Conservation (phyloP, 305 asterid species). For the Lippia alba region DNA sequence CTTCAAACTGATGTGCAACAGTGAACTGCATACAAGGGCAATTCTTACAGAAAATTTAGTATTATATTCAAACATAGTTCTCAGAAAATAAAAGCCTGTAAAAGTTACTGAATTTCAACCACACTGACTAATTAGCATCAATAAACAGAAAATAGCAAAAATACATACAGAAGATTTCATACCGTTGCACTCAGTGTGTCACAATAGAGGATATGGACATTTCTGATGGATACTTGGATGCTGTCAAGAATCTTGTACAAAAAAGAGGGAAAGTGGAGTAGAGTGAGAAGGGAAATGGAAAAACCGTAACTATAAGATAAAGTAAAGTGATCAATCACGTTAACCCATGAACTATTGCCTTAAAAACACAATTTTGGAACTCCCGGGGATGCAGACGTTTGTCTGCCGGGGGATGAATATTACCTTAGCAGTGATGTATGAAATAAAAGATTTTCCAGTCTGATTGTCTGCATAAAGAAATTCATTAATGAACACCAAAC, state of each 20-base stretch:
- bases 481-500: slow-evolving; percentile 26
- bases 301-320: slow-evolving; percentile 12
- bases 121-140: slow-evolving; percentile 23
- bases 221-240: slow-evolving; percentile 90
- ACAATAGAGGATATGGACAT: slow-evolving; percentile 73
- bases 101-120: slow-evolving; percentile 12
- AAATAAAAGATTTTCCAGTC: slow-evolving; percentile 86
- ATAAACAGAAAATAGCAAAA: slow-evolving; percentile 27
- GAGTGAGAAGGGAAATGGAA: slow-evolving; percentile 30
- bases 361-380: neutral
- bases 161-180: slow-evolving; percentile 37
- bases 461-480: slow-evolving; percentile 72
- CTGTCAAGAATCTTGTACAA: slow-evolving; percentile 81
- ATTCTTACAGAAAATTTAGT: slow-evolving; percentile 3
- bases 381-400: neutral
- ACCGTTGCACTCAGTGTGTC: slow-evolving; percentile 66
- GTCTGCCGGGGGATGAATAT: slow-evolving; percentile 35
- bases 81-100: neutral
- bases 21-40: slow-evolving; percentile 14
- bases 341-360: slow-evolving; percentile 2
- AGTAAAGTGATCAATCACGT: slow-evolving; percentile 3
- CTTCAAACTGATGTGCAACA: slow-evolving; percentile 2
- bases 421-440: slow-evolving; percentile 96
- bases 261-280: slow-evolving; percentile 30
- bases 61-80: slow-evolving; percentile 3